These are phyloP conservation scores for Colletotrichum higginsianum DNA, from an alignment of 2,329 filamentous ascomycete genomes.

Conservation along the genomic window DNA sequence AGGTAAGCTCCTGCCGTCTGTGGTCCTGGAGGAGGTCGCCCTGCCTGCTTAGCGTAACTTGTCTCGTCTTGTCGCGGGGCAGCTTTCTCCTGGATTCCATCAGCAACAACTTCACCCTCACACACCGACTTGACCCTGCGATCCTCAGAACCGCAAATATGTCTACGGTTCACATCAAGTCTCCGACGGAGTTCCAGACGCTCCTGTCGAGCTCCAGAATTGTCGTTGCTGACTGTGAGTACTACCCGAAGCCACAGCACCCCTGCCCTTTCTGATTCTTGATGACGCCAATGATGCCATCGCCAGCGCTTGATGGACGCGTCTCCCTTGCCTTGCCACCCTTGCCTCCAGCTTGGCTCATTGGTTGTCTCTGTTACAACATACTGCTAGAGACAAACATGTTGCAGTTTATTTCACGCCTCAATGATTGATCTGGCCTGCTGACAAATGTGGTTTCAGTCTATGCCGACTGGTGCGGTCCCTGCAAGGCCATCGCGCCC, in stretches of 20 bases:
- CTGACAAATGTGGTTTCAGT: slow-evolving; percentile 67
- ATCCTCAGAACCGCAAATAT: slow-evolving; percentile 48
- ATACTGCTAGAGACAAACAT: not conserved
- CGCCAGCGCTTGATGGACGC: not conserved
- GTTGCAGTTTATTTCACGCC: not conserved
- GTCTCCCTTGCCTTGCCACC: not conserved
- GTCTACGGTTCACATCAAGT: slow-evolving; percentile 53
- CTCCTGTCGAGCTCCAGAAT: slow-evolving; percentile 81
- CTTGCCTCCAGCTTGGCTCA: not conserved
- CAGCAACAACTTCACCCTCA: slow-evolving; percentile 28
- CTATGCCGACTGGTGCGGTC: slow-evolving; percentile 88
- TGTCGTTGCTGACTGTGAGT: slow-evolving; percentile 91
- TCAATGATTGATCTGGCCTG: slow-evolving; percentile 38
- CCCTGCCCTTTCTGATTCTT: slow-evolving; percentile 48
- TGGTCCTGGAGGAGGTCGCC: slow-evolving; percentile 14
- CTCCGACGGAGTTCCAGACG: slow-evolving; percentile 74
- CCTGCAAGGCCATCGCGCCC: slow-evolving; percentile 88
- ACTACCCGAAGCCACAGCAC: slow-evolving; percentile 39
- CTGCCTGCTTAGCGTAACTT: slow-evolving; percentile 18
- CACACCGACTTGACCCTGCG: slow-evolving; percentile 13
- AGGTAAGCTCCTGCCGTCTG: slow-evolving; percentile 21
- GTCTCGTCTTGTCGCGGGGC: slow-evolving; percentile 23
- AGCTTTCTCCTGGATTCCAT: slow-evolving; percentile 37
- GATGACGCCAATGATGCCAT: slow-evolving; percentile 10
- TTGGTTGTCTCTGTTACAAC: too few species aligned